Base-by-base conservation (phyloP, 2,329 filamentous ascomycete species). In the Beauveria rudraprayagi region DNA sequence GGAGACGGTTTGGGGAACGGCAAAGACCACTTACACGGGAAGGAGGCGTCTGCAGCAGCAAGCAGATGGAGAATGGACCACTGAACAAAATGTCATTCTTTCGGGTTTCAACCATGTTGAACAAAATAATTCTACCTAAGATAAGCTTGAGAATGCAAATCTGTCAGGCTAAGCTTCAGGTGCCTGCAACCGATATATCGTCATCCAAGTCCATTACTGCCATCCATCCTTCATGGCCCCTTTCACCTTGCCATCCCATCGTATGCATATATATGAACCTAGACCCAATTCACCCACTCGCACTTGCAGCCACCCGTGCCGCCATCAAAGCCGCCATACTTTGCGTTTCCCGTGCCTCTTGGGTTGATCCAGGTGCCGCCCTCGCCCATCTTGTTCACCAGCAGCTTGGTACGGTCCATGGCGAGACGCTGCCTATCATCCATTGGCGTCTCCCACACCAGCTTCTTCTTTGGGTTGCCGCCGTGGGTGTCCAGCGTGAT, bases 271-370 rank as follows among this genome's bases (percentile, higher is more conserved):
- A 46, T 16, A 19, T 40, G 17, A n/a, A 6, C 10, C 26, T 43
- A 69, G 17, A 68, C 64, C 72, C 72, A 85, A 63, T 88, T 88
- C 61, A 77, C 75, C 82, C 84, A 88, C 66, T 80, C 75, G 69
- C 85, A 88, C 70, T 74, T 77, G 68, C 85, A 88, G 1, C 85
- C 85, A 17, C 84, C 84, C 1, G 77, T 80, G 43, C 85, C 85
- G 24, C 85, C 85, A 69, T 88, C 85, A 65, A 83, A 80, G 1
- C 85, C 85, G 2, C 85, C 85, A 61, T 82, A 74, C 28, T 74
- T 77, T 11, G 71, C 66, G 63, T 85, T 75, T 1, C 70, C 72
- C 24, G 73, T 71, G 2, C 71, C 74, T 10, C 78, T 73, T 11
- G 75, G 75, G 67, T 88, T 88, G 60, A 87, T 73, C 64, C 80